Evolutionary conservation across 1,139 yeast genomes (phyloP).

Genomic region (Blastobotrys malaysiensis): DNA sequence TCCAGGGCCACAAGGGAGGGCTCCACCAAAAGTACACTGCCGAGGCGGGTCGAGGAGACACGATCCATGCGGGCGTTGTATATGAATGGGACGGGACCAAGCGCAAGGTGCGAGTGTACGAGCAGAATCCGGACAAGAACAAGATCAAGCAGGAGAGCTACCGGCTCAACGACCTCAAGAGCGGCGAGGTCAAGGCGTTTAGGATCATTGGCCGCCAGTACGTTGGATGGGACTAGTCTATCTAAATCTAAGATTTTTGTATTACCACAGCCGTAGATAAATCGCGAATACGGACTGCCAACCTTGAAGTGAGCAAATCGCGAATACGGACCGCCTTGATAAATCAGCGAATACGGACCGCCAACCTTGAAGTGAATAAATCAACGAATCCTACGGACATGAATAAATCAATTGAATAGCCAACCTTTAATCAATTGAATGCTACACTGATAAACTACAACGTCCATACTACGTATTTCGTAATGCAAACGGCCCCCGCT

Average conservation of each 20-base stretch:
- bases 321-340: too few relatives aligned
- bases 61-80: conserved; percentile 40
- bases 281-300: too few relatives aligned
- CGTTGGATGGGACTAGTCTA: conserved; percentile 49
- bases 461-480: too few relatives aligned
- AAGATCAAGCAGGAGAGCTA: conserved; percentile 57
- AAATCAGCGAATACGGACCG: too few relatives aligned
- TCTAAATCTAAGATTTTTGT: not conserved
- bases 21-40: conserved; percentile 44
- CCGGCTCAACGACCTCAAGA: conserved; percentile 63
- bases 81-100: conserved; percentile 70
- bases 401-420: too few relatives aligned
- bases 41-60: conserved; percentile 45
- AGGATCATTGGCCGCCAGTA: conserved; percentile 61
- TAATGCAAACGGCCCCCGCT: too few relatives aligned
- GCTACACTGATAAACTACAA: too few relatives aligned
- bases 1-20: conserved; percentile 57
- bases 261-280: not conserved
- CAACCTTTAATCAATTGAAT: too few relatives aligned
- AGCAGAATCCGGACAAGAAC: conserved; percentile 36
- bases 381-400: too few relatives aligned
- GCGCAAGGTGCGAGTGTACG: conserved; percentile 71
- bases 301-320: too few relatives aligned
- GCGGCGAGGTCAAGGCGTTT: conserved; percentile 75
- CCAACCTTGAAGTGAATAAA: too few relatives aligned